A percentile compares a stretch with the other conserved stretches of the same genome.
Conservation (phyloP, 257 asterid species). For the Datura wrightii region DNA sequence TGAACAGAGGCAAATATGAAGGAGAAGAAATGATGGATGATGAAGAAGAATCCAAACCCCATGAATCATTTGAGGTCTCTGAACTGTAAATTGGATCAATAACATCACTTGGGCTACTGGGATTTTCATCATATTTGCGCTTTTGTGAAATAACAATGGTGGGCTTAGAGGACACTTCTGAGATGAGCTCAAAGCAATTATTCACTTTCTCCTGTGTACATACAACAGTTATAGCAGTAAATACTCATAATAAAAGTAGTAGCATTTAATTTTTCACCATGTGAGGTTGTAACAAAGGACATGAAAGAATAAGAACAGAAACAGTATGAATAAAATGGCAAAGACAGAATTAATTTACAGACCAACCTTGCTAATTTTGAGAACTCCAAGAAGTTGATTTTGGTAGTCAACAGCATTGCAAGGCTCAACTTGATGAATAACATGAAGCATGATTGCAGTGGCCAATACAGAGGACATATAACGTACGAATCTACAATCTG, state of each 20-base stretch:
- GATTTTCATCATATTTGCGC: slow-evolving; percentile 48
- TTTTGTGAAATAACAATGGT: slow-evolving; percentile 33
- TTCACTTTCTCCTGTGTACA: slow-evolving; percentile 68
- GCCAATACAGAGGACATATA: slow-evolving; percentile 82
- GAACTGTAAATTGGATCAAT: slow-evolving; percentile 47
- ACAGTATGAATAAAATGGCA: background rate
- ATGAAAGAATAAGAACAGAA: background rate
- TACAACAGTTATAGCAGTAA: background rate
- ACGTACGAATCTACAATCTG: slow-evolving; percentile 73
- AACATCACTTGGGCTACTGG: slow-evolving; percentile 49
- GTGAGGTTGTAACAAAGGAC: background rate
- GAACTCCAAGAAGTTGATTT: slow-evolving; percentile 70
- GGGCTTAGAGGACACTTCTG: slow-evolving; percentile 34
- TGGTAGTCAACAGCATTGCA: slow-evolving; percentile 60
- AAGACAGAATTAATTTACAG: background rate
- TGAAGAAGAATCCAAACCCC: slow-evolving; percentile 40
- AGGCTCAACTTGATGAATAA: slow-evolving; percentile 66
- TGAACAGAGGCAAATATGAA: slow-evolving; percentile 41
- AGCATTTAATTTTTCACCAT: background rate
- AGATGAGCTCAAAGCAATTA: slow-evolving; percentile 62
- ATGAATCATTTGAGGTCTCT: slow-evolving; percentile 55
- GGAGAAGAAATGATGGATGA: slow-evolving; percentile 24
- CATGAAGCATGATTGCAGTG: slow-evolving; percentile 86
- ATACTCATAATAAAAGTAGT: background rate
- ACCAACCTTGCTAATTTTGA: slow-evolving; percentile 72